Base-by-base conservation (phyloP, 139 green algal genomes). In the Edaphochlamys debaryana region DNA sequence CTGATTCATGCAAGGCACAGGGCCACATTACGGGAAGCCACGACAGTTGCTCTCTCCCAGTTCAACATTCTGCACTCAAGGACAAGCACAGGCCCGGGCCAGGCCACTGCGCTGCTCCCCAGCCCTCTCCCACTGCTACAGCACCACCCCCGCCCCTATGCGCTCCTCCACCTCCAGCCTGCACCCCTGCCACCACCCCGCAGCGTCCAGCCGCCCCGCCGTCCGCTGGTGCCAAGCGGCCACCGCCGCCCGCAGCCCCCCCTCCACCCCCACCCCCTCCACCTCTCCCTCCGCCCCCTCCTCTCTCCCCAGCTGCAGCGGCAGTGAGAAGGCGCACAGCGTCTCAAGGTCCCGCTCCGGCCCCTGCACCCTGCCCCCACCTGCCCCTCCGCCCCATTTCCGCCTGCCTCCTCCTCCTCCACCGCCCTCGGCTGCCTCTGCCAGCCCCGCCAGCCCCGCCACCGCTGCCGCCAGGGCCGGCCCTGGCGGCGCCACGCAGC, bases 261-360 rank as follows among this genome's bases (percentile, higher is more conserved):
- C 11, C 0, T 6, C 7, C 42, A 1, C 45, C 69, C n/a, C n/a
- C n/a, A n/a, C n/a, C n/a, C n/a, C n/a, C n/a, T n/a, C n/a, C 73
- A 80, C 73, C 73, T 56, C 73, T 19, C 3, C 73, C 58, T 27
- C 56, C 58, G 69, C 56, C 36, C 0, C 37, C 37, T 27, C 29
- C 54, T 38, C 73, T 38, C 3, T 38, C 36, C 29, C 73, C 58
- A 80, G 38, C 40, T 19, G 15, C 29, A 29, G 27, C 30, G 73
- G 73, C 38, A 69, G 38, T 38, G 73, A 80, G 58, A 80, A 80
- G 8, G 45, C 56, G 37, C 56, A 70, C 38, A 80, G 58, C 38
- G 56, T 58, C 13, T 23, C 2, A 6, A 80, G 56, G 56, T 80
- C 73, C 73, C 73, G 29, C 56, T 80, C 73, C 73, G 72, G 72